phyloP scores from a whole-genome alignment of 495 filamentous ascomycete species.

The Penicillium herquei region DNA sequence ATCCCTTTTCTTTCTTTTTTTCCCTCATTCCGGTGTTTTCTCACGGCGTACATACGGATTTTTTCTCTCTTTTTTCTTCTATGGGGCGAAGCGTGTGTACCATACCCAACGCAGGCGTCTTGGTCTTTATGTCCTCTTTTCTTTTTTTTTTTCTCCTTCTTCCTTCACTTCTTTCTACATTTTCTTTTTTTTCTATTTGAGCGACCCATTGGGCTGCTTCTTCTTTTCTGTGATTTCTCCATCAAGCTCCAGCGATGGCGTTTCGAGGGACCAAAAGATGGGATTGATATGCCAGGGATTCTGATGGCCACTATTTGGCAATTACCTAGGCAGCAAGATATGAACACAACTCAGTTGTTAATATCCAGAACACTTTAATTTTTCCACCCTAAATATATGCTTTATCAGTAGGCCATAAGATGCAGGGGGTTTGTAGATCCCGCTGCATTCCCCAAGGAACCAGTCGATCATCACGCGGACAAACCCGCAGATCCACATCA shows the following conservation, averaged over 20 bases:
- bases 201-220: conserved; percentile 8
- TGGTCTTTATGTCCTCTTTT: conserved; percentile 9
- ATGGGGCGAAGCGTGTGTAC: conserved; percentile 26
- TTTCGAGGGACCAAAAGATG: conserved; percentile 29
- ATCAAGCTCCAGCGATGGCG: conserved; percentile 35
- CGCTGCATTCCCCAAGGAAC: not conserved
- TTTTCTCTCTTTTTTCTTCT: conserved; percentile 6
- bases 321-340: not conserved
- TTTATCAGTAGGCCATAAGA: not conserved
- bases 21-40: conserved; percentile 8
- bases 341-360: not conserved
- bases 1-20: conserved; percentile 16
- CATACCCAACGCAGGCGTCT: conserved; percentile 18
- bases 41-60: conserved; percentile 21
- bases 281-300: conserved; percentile 1
- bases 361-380: not conserved
- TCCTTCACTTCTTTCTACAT: conserved; percentile 3
- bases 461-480: not conserved
- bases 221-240: conserved; percentile 13
- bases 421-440: conserved; percentile 1
- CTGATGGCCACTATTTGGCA: not conserved
- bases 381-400: too few relatives aligned
- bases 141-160: conserved; percentile 9
- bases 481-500: conserved; percentile 5
- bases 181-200: conserved; percentile 7